Percentiles rank a stretch among this genome's conserved stretches.
Evolutionary conservation across 78 protist genomes (phyloP).

Genomic region (Dictyostelium citrinum): DNA sequence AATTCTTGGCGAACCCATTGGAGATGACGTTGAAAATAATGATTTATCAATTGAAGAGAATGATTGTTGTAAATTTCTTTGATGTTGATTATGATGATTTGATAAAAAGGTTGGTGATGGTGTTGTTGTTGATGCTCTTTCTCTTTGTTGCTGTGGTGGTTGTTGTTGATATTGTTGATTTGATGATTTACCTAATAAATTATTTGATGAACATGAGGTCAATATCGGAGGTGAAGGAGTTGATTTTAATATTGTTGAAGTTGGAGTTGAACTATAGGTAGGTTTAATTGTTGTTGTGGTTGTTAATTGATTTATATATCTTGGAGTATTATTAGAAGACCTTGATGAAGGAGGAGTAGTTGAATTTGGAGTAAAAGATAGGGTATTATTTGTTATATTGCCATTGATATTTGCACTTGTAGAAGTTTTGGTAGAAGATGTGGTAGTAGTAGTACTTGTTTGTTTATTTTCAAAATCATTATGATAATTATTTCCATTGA

Average conservation of each 20-base stretch:
- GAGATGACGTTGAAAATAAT: neutral
- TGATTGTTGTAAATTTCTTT: neutral
- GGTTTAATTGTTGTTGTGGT: neutral
- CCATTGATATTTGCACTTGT: neutral
- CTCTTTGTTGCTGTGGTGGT: slow-evolving; percentile 19
- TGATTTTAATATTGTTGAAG: neutral
- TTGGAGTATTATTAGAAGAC: neutral
- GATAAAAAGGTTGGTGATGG: slow-evolving; percentile 15
- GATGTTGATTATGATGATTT: slow-evolving; percentile 13
- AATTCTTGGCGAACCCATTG: neutral
- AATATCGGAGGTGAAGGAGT: neutral
- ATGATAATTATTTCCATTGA: too few relatives aligned
- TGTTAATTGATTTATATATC: neutral
- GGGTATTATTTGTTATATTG: neutral
- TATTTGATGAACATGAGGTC: neutral
- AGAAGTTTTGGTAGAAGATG: neutral
- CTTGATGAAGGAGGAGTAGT: neutral
- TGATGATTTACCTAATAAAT: neutral
- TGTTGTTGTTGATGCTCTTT: slow-evolving; percentile 20
- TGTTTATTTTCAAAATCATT: neutral
- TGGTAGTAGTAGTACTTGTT: neutral
- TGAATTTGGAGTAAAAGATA: neutral
- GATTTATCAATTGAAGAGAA: neutral
- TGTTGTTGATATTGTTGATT: neutral
- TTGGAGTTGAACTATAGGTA: neutral